A percentile compares a stretch with the other conserved stretches of the same genome.
phyloP scores from a whole-genome alignment of 257 asterid genomes.

The Cruciata laevipes region DNA sequence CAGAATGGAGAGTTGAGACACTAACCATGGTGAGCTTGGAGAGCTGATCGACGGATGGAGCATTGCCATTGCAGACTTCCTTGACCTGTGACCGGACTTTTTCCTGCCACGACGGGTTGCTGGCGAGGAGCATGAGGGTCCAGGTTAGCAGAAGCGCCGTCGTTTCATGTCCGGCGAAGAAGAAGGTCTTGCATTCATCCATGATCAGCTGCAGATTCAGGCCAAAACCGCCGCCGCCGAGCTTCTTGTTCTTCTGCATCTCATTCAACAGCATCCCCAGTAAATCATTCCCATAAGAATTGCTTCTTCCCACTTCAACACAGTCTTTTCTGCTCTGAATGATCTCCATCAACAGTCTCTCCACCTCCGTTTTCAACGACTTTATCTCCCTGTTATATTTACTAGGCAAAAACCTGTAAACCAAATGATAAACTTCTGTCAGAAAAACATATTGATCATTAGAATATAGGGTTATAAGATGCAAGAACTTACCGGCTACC shows the following conservation, averaged over 20 bases:
- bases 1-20: neutral
- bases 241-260: conserved; percentile 54
- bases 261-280: conserved; percentile 67
- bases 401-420: conserved; percentile 66
- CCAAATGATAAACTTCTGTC: neutral
- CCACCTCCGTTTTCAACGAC: conserved; percentile 66
- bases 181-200: conserved; percentile 96
- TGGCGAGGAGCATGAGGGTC: conserved; percentile 85
- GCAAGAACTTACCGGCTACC: conserved; percentile 60
- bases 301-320: conserved; percentile 70
- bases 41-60: conserved; percentile 58
- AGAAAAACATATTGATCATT: neutral
- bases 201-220: conserved; percentile 65
- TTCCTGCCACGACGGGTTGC: conserved; percentile 71
- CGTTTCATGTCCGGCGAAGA: conserved; percentile 95
- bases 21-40: conserved; percentile 69
- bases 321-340: conserved; percentile 68
- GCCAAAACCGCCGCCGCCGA: conserved; percentile 34
- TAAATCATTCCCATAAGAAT: conserved; percentile 66
- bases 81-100: conserved; percentile 54
- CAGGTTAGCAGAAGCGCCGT: conserved; percentile 84
- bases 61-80: conserved; percentile 43
- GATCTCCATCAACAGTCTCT: conserved; percentile 76
- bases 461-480: neutral
- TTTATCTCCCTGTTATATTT: conserved; percentile 87